Evolutionary conservation across 805 yeast species (phyloP).

Genomic region (Helenozyma baotianmanensis): DNA sequence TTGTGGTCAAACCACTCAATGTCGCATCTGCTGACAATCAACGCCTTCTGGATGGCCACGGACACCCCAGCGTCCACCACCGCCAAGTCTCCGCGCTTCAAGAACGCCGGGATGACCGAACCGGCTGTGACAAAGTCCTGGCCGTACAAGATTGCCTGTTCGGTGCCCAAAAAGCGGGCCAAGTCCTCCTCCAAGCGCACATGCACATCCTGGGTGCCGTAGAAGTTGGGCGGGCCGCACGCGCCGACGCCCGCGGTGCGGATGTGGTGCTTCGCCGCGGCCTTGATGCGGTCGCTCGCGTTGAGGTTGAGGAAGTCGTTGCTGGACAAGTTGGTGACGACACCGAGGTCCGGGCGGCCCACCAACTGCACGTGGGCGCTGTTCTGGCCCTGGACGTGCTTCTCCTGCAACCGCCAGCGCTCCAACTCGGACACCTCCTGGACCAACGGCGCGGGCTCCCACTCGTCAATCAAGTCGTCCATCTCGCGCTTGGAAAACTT

Average conservation of each 20-base stretch:
- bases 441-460: slow-evolving; percentile 88
- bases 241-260: slow-evolving; percentile 88
- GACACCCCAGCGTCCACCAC: slow-evolving; percentile 79
- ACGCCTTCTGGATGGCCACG: slow-evolving; percentile 81
- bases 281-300: slow-evolving; percentile 40
- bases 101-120: slow-evolving; percentile 86
- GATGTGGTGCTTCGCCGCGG: slow-evolving; percentile 55
- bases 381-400: slow-evolving; percentile 58
- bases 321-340: slow-evolving; percentile 64
- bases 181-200: slow-evolving; percentile 71
- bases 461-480: slow-evolving; percentile 79
- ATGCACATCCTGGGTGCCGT: slow-evolving; percentile 93
- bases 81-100: slow-evolving; percentile 91
- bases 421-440: slow-evolving; percentile 48
- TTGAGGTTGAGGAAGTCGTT: slow-evolving; percentile 68
- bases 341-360: slow-evolving; percentile 20
- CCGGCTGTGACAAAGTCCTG: slow-evolving; percentile 87
- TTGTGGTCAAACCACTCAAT: slow-evolving; percentile 84
- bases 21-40: slow-evolving; percentile 79
- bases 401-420: slow-evolving; percentile 55
- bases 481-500: slow-evolving; percentile 58
- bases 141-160: slow-evolving; percentile 79
- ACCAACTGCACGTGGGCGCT: slow-evolving; percentile 33
- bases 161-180: slow-evolving; percentile 71
- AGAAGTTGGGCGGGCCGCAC: slow-evolving; percentile 97